phyloP scores from a whole-genome alignment of 495 filamentous ascomycete species.

The Diplogelasinospora grovesii region DNA sequence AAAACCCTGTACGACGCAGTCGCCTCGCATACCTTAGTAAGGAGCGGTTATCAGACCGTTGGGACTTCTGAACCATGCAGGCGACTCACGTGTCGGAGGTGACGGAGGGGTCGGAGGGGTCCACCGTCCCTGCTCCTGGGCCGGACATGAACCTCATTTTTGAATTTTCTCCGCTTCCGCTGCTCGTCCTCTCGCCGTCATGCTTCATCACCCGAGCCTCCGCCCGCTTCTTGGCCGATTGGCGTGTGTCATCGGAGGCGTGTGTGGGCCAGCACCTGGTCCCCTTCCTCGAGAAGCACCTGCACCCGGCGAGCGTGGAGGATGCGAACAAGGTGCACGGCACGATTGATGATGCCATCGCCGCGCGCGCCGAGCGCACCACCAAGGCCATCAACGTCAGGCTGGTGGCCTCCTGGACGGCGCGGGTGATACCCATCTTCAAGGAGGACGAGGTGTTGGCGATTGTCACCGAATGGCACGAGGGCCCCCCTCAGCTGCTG shows the following conservation, averaged over 20 bases:
- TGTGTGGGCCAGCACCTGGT: constrained; percentile 40
- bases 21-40: no score
- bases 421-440: constrained; percentile 49
- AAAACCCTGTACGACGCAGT: no score
- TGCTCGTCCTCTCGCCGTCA: constrained; percentile 42
- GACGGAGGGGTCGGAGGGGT: no score
- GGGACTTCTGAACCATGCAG: no score
- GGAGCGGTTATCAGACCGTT: no score
- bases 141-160: constrained; percentile 25
- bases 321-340: constrained; percentile 32
- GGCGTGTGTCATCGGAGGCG: constrained; percentile 30
- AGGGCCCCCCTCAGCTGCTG: constrained; percentile 17
- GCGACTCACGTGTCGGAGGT: no score
- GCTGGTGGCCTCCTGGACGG: constrained; percentile 23
- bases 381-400: constrained; percentile 17
- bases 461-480: constrained; percentile 42
- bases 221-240: constrained; percentile 38
- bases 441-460: constrained; percentile 39
- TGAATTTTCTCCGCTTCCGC: constrained; percentile 44
- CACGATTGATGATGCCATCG: constrained; percentile 40
- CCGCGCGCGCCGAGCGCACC: constrained; percentile 27
- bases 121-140: no score
- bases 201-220: constrained; percentile 44
- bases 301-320: constrained; percentile 27
- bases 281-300: constrained; percentile 26